phyloP scores from a whole-genome alignment of 805 yeast genomes.

The Candida ascalaphidarum region DNA sequence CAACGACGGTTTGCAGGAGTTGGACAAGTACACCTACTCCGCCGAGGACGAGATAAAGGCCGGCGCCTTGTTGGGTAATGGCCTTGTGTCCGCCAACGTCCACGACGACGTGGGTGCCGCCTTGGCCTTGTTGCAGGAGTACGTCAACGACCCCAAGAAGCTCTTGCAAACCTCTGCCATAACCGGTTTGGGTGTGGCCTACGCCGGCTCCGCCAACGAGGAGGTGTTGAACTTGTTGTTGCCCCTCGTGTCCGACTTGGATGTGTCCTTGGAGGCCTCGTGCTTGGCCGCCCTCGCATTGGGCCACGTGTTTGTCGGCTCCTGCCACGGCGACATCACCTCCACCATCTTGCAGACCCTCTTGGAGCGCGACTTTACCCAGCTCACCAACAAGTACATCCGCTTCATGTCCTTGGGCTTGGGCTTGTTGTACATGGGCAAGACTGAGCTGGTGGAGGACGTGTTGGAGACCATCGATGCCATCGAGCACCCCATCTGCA shows the following conservation, averaged over 20 bases:
- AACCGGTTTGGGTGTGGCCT: slow-evolving; percentile 87
- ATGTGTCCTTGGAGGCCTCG: slow-evolving; percentile 67
- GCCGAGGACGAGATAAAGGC: slow-evolving; percentile 85
- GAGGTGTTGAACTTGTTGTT: slow-evolving; percentile 69
- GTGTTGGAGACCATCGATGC: slow-evolving; percentile 91
- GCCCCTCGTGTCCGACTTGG: slow-evolving; percentile 76
- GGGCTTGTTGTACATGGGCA: slow-evolving; percentile 87
- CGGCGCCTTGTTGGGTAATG: slow-evolving; percentile 94
- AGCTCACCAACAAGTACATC: slow-evolving; percentile 78
- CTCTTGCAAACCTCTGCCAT: slow-evolving; percentile 73
- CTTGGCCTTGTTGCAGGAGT: slow-evolving; percentile 75
- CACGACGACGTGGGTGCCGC: slow-evolving; percentile 96
- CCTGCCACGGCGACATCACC: slow-evolving; percentile 90
- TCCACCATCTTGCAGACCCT: slow-evolving; percentile 87
- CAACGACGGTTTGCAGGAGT: slow-evolving; percentile 78
- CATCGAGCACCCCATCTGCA: slow-evolving; percentile 88
- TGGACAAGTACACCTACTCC: slow-evolving; percentile 84
- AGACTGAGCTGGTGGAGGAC: slow-evolving; percentile 89
- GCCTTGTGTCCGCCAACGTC: slow-evolving; percentile 84
- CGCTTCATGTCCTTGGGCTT: slow-evolving; percentile 87
- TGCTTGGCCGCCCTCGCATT: slow-evolving; percentile 84
- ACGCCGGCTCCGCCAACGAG: slow-evolving; percentile 87
- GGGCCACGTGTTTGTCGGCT: slow-evolving; percentile 92
- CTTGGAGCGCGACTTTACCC: slow-evolving; percentile 73
- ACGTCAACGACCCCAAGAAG: slow-evolving; percentile 55